Conservation (phyloP, 179 eudicot species). For the Amaranthus tricolor region DNA sequence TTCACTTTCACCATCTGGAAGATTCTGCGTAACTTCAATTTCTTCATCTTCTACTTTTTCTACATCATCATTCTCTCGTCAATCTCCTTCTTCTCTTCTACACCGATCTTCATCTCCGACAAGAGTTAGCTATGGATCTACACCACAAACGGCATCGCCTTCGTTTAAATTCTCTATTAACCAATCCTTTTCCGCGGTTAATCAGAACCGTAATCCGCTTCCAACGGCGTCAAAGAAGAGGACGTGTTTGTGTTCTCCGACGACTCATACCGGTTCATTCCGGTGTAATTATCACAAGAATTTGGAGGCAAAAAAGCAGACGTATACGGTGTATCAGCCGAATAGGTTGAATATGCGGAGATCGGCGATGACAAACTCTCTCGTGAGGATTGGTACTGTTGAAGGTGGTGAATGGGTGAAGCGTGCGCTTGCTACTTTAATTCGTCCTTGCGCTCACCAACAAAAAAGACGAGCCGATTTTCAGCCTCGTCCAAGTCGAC, state of each 20-base stretch:
- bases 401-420: background rate
- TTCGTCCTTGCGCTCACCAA: constrained; percentile 46
- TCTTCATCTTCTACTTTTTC: constrained; percentile 33
- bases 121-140: constrained; percentile 31
- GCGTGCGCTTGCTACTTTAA: constrained; percentile 15
- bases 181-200: constrained; percentile 39
- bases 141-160: constrained; percentile 26
- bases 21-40: constrained; percentile 40
- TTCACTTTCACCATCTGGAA: constrained; percentile 55
- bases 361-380: background rate
- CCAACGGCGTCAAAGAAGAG: constrained; percentile 23
- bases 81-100: constrained; percentile 22
- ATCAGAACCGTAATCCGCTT: constrained; percentile 29
- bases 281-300: constrained; percentile 42
- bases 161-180: constrained; percentile 33
- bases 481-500: constrained; percentile 37
- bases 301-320: constrained; percentile 16
- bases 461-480: constrained; percentile 37
- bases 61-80: constrained; percentile 31
- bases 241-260: constrained; percentile 43
- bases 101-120: constrained; percentile 45
- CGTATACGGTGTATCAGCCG: constrained; percentile 21
- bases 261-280: constrained; percentile 44
- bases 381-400: background rate
- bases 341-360: constrained; percentile 35